Conservation (phyloP, 805 yeast species). For the Yarrowia sp. region DNA sequence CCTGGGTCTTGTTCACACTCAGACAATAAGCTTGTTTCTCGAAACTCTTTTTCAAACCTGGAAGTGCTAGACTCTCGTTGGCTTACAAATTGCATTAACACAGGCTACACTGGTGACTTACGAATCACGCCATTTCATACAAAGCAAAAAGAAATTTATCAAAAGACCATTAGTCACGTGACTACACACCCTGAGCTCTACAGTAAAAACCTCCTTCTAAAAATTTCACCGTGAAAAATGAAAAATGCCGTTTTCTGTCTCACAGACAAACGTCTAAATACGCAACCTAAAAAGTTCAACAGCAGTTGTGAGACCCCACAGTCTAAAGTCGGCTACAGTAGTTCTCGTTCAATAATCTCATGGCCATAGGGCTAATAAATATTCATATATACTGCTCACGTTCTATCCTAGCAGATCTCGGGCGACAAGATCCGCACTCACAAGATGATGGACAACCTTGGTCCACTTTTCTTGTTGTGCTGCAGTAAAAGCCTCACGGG, state of each 20-base stretch:
- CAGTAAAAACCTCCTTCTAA: too few species aligned
- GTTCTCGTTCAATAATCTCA: too few species aligned
- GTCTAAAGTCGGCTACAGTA: too few species aligned
- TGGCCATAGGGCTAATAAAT: too few species aligned
- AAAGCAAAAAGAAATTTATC: too few species aligned
- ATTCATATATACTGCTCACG: not conserved
- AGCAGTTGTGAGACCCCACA: not conserved
- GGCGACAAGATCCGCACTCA: conserved; percentile 27
- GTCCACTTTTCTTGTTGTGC: conserved; percentile 16
- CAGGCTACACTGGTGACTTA: too few species aligned
- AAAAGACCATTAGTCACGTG: too few species aligned
- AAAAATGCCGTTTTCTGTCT: conserved; percentile 14
- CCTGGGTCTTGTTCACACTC: too few species aligned
- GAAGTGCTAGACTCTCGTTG: not conserved
- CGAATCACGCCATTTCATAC: too few species aligned
- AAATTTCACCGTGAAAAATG: too few species aligned
- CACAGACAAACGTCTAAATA: not conserved
- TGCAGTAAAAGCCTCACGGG: not conserved
- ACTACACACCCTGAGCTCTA: too few species aligned
- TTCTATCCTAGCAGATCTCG: not conserved
- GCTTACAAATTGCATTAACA: conserved; percentile 10
- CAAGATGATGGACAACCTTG: conserved; percentile 27
- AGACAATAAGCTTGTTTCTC: not conserved
- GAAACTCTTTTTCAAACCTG: not conserved
- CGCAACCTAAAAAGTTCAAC: conserved; percentile 9